phyloP scores from a whole-genome alignment of 2,329 filamentous ascomycete genomes.

The Aspergillus quadricinctus region DNA sequence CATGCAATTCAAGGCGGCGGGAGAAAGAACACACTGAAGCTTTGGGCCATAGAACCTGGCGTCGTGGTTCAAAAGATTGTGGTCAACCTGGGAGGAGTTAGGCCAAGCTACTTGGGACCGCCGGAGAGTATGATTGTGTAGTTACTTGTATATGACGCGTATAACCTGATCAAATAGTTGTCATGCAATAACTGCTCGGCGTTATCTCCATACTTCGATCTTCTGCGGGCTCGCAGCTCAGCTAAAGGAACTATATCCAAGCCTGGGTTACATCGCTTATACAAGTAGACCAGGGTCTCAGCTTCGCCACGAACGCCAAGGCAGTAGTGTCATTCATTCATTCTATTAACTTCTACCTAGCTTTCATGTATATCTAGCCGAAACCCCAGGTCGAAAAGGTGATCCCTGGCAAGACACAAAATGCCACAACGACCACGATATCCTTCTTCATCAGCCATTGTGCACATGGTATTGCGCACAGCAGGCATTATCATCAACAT shows the following conservation, averaged over 20 bases:
- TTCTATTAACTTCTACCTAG: neutral
- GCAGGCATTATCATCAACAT: neutral
- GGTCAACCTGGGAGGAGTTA: constrained; percentile 52
- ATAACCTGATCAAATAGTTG: neutral
- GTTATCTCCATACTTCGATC: too few species aligned
- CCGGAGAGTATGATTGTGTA: constrained; percentile 44
- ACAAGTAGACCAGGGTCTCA: neutral
- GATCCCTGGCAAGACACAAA: neutral
- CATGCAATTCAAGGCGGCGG: constrained; percentile 38
- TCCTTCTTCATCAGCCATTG: neutral
- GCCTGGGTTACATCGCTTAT: neutral
- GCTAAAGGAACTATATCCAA: neutral
- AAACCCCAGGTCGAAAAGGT: neutral
- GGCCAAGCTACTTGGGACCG: constrained; percentile 53
- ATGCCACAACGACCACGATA: neutral
- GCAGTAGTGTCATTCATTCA: neutral
- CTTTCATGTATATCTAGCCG: neutral
- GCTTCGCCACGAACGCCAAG: neutral
- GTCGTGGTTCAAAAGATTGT: constrained; percentile 56
- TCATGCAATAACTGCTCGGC: neutral
- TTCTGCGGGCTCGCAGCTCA: too few species aligned
- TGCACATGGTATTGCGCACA: neutral
- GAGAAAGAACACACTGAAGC: constrained; percentile 45
- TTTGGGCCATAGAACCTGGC: constrained; percentile 52
- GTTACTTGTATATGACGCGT: neutral